A percentile compares a stretch with the other conserved stretches of the same genome.
phyloP scores from a whole-genome alignment of 164 flowering plant genomes.

The Dillenia turbinata region DNA sequence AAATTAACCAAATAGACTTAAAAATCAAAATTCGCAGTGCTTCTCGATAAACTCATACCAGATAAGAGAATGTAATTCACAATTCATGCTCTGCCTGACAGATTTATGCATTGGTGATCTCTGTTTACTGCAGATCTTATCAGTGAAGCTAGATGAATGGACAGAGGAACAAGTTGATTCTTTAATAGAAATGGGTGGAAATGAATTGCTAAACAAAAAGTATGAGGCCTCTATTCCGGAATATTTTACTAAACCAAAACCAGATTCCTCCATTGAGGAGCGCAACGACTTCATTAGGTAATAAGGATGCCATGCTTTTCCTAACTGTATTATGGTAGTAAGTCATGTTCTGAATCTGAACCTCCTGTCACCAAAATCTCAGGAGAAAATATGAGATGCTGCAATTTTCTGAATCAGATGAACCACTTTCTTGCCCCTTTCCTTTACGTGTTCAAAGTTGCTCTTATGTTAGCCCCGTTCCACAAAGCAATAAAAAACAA shows the following conservation, averaged over 20 bases:
- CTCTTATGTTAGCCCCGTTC: constrained; percentile 13
- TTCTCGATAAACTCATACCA: too few relatives aligned
- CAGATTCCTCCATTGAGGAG: constrained; percentile 67
- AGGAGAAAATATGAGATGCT: constrained; percentile 88
- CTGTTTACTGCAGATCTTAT: constrained; percentile 55
- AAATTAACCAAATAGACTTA: too few relatives aligned
- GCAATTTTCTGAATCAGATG: constrained; percentile 44
- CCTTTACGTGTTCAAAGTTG: constrained; percentile 22
- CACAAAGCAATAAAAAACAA: constrained; percentile 37
- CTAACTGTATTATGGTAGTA: not conserved
- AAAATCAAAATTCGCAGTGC: too few relatives aligned
- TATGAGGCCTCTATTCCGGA: constrained; percentile 77
- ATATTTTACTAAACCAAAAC: constrained; percentile 54
- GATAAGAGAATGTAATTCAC: too few relatives aligned
- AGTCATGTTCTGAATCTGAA: constrained; percentile 14
- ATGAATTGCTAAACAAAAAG: constrained; percentile 51
- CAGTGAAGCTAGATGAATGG: constrained; percentile 97
- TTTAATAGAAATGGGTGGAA: constrained; percentile 70
- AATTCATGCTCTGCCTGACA: too few relatives aligned
- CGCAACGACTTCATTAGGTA: constrained; percentile 86
- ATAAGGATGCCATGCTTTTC: not conserved
- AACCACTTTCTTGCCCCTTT: constrained; percentile 24
- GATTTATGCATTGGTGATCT: too few relatives aligned
- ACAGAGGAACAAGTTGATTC: constrained; percentile 77
- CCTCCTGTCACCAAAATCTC: constrained; percentile 18